These are phyloP conservation scores for Gaeumannomyces sp. DNA, from an alignment of 2,329 filamentous ascomycete genomes.

Conservation along the genomic window DNA sequence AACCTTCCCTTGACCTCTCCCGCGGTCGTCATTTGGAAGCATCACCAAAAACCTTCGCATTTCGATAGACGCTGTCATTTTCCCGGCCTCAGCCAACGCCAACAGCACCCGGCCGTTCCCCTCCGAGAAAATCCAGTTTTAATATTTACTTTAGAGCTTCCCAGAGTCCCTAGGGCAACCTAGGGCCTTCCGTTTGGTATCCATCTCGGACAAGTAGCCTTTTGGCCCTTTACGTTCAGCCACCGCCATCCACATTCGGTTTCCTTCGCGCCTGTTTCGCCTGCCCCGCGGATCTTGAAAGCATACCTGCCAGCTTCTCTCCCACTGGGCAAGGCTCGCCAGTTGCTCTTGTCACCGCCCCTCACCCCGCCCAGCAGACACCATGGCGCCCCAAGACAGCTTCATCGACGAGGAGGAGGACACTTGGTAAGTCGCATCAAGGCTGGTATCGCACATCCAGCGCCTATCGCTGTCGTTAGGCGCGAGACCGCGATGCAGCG, in stretches of 20 bases:
- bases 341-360: background rate
- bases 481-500: background rate
- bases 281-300: background rate
- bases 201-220: background rate
- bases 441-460: background rate
- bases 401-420: conserved; percentile 69
- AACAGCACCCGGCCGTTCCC: background rate
- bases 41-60: conserved; percentile 1
- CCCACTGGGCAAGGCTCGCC: background rate
- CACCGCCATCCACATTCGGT: conserved; percentile 10
- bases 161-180: background rate
- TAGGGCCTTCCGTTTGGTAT: background rate
- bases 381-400: conserved; percentile 62
- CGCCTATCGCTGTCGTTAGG: background rate
- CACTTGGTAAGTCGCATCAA: conserved; percentile 47
- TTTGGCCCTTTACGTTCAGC: background rate
- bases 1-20: background rate
- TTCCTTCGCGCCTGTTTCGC: background rate
- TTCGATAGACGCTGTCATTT: background rate
- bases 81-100: background rate
- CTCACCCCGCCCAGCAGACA: conserved; percentile 16
- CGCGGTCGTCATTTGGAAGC: background rate
- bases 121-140: background rate
- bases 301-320: background rate
- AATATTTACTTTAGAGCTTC: background rate